Conservation (phyloP, 768 basidiomycete genomes). For the Podaxis rugospora region DNA sequence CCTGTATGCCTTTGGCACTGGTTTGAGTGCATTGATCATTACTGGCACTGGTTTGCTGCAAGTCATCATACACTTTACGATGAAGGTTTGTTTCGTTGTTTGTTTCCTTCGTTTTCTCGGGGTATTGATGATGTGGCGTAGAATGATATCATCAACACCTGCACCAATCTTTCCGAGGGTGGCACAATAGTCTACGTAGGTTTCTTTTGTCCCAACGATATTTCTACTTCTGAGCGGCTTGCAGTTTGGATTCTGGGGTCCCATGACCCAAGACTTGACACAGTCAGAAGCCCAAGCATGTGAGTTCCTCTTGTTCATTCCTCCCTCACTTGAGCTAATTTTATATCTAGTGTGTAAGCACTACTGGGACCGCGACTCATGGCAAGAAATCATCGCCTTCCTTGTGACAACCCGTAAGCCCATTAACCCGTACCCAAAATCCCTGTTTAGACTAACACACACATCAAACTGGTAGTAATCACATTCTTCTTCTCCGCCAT, state of each 20-base stretch:
- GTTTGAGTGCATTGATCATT: conserved; percentile 42
- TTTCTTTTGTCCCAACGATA: background rate
- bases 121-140: conserved; percentile 19
- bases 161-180: conserved; percentile 36
- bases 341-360: conserved; percentile 50
- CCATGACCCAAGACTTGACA: conserved; percentile 27
- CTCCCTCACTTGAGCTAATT: conserved; percentile 10
- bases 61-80: conserved; percentile 59
- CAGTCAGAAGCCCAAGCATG: conserved; percentile 40
- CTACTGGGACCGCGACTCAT: conserved; percentile 61
- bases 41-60: conserved; percentile 49
- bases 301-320: conserved; percentile 23
- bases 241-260: conserved; percentile 55
- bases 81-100: conserved; percentile 45
- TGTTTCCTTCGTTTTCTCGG: background rate
- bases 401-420: conserved; percentile 54
- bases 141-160: conserved; percentile 57
- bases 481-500: conserved; percentile 58
- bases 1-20: conserved; percentile 50
- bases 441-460: background rate
- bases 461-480: conserved; percentile 34
- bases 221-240: conserved; percentile 10
- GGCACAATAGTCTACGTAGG: conserved; percentile 32
- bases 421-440: background rate
- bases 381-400: conserved; percentile 62